phyloP scores from a whole-genome alignment of 495 filamentous ascomycete species.

The Haplographium delicatum region DNA sequence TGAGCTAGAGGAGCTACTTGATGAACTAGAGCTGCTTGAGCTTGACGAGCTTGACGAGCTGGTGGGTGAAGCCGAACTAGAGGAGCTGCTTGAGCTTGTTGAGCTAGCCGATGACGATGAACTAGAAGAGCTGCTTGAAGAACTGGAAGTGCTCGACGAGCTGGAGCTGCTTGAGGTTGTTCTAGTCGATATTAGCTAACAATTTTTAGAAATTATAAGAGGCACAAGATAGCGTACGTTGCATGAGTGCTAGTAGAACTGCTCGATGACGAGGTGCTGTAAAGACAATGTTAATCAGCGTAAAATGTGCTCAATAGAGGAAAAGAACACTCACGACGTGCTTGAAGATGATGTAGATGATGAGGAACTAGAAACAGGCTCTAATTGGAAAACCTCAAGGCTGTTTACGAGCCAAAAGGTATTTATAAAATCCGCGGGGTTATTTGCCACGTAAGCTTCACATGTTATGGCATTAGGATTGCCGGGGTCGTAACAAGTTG shows the following conservation, averaged over 20 bases:
- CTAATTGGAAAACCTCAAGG: constrained; percentile 47
- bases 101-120: background rate
- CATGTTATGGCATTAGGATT: constrained; percentile 41
- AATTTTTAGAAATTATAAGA: background rate
- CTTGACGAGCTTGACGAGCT: background rate
- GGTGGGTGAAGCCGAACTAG: background rate
- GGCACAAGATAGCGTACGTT: background rate
- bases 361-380: background rate
- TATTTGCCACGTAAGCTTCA: constrained; percentile 51
- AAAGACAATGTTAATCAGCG: background rate
- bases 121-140: background rate
- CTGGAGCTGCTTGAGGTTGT: background rate
- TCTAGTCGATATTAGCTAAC: background rate
- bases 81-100: background rate
- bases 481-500: constrained; percentile 29
- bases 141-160: background rate
- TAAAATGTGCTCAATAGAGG: background rate
- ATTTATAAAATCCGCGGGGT: constrained; percentile 48
- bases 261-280: background rate
- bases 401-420: constrained; percentile 67
- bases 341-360: background rate
- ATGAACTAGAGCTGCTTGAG: background rate
- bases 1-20: background rate
- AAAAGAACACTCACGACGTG: background rate
- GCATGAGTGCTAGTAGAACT: background rate